Evolutionary conservation across 2,329 filamentous ascomycete species (phyloP), one percentile per base, ranked within the genome.

Genomic region (Aspergillaceae sp.): DNA sequence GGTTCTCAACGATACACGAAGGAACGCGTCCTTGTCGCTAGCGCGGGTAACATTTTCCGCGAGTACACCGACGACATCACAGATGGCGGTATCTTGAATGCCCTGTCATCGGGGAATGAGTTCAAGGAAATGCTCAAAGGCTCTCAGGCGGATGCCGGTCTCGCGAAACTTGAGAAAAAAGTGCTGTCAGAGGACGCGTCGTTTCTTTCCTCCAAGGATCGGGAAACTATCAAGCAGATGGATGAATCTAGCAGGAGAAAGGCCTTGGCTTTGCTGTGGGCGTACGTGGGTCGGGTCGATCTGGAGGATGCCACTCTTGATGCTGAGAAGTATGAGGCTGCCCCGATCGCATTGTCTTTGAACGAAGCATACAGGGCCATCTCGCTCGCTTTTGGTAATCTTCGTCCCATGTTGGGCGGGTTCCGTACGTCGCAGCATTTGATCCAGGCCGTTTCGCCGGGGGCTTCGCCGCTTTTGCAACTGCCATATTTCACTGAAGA

Each of bases 1-100:
- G 92, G 94, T 50, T 94, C 88, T 32, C 91, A 95, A 68, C 81
- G 84, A 58, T 81, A 87, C 68, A 97, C 92, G 34, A 94, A 91
- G 71, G 94, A 98, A 68, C 88, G 87, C 56, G 86, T 97, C 28
- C 76, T 95, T 46, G 84, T 96, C 64, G 87, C 92, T 63, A 96
- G 87, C 67, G 90, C 94, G 56, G 94, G 94, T 67, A 90, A 88
- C 55, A 79, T 98, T 48, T 97, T 98, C 78, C 84, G 83, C 57
- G 88, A 95, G 62, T 98, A 94, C 70, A 82, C 87, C 53, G 90
- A 95, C 45, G 79, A 82, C 52, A 85, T 92, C 52, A 82, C 87
- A 51, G 84, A 87, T 58, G 85, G 84, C 38, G 87, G 83, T 48
- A 82, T 96, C 46, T 74, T 97, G 49, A 77, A 79, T 40, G 86